Evolutionary conservation across 257 asterid species (phyloP).

Genomic region (Rhazya stricta): DNA sequence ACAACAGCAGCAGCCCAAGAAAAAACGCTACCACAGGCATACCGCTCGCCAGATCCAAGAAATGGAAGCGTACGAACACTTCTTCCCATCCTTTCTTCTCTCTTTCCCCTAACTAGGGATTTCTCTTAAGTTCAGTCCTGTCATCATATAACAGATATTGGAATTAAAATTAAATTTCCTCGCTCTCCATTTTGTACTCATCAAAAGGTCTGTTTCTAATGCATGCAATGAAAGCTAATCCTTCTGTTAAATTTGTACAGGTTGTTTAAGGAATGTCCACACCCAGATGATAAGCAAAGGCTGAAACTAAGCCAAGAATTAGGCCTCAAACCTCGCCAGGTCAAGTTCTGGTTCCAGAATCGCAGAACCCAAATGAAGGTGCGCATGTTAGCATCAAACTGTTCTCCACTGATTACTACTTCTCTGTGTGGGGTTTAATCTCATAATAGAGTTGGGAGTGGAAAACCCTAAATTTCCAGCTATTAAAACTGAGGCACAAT

Average conservation of each 20-base stretch:
- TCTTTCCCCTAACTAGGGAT: not conserved
- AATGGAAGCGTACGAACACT: slow-evolving; percentile 66
- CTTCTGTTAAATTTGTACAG: slow-evolving; percentile 23
- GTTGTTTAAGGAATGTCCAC: slow-evolving; percentile 93
- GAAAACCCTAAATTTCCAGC: slow-evolving; percentile 37
- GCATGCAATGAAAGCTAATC: slow-evolving; percentile 7
- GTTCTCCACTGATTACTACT: not conserved
- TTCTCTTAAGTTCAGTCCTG: too few species aligned
- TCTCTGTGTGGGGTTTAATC: not conserved
- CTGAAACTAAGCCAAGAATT: slow-evolving; percentile 82
- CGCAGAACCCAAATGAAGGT: slow-evolving; percentile 98
- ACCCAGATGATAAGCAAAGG: slow-evolving; percentile 93
- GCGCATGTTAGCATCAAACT: slow-evolving; percentile 14
- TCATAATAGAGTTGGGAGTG: not conserved
- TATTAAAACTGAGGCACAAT: slow-evolving; percentile 23
- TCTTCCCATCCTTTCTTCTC: not conserved
- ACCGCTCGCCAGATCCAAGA: slow-evolving; percentile 93
- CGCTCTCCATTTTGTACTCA: not conserved
- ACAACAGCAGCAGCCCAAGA: slow-evolving; percentile 41
- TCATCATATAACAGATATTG: not conserved
- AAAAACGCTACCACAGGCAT: slow-evolving; percentile 92
- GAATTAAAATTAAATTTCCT: not conserved
- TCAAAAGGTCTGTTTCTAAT: not conserved
- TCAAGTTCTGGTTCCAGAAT: slow-evolving; percentile 97
- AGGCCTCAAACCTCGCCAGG: slow-evolving; percentile 89